Base-by-base conservation (phyloP, 768 basidiomycete species). In the Panellus pusillus region DNA sequence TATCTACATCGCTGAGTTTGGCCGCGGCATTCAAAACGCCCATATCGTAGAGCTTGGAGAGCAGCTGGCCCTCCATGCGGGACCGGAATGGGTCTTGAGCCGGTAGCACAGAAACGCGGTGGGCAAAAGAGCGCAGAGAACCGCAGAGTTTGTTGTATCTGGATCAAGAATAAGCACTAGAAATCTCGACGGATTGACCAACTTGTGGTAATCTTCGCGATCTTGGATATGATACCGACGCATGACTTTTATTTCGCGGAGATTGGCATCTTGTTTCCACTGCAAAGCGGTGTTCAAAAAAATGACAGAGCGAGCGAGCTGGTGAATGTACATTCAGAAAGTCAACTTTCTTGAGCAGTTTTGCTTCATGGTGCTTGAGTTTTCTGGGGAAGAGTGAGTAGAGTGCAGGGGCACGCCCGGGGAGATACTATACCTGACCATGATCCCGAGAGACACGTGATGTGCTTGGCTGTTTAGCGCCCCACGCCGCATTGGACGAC, bases 141-240 rank as follows among this genome's bases (percentile, higher is more conserved):
- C 97, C 97, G 65, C 88, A 93, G 17, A 99, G 79, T 69, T 91
- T 95, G 79, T 99, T 99, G 78, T 98, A 99, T 62, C 84, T 87
- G 65, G 44, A 47, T 11, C 17, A 38, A 12, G 39, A 48, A 52
- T 36, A 47, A 39, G 17, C 31, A 24, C 18, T 36, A 37, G 46
- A 48, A 28, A 37, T 31, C 20, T 5, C 28, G 47, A 50, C 2
- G 35, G 44, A 37, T 15, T 36, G 38, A 27, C 66, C 71, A 52
- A 91, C 88, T 91, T 93, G 81, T 92, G 87, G 68, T 95, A 95
- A 72, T 96, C 93, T 57, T 96, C 93, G 63, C 95, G 74, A 71
- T 94, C 80, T 65, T 98, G 95, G 58, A 99, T 81, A 72, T 98
- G 97, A 70, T 98, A 99, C 52, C 94, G 75, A 17, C 96, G 84